Percentiles rank a stretch among this genome's conserved stretches.
These are phyloP conservation scores for Wickerhamiella qilinensis DNA, from an alignment of 805 yeast genomes.

Conservation along the genomic window DNA sequence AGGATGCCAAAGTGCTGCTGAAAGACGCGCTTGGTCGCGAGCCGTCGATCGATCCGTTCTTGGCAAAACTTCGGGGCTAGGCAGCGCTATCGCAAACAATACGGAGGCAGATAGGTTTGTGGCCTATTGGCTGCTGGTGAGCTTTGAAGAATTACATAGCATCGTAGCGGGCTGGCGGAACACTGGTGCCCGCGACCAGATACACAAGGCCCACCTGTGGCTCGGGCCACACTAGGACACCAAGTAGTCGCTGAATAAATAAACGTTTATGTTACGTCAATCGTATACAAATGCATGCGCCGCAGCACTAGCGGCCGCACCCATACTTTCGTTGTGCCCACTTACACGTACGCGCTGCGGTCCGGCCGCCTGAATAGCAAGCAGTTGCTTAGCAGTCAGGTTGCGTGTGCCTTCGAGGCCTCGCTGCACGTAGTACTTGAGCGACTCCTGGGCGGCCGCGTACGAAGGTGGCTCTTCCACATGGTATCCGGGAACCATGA, in stretches of 20 bases:
- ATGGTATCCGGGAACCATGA: slow-evolving; percentile 18
- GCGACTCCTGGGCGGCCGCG: slow-evolving; percentile 1
- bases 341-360: not conserved
- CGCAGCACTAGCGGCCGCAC: slow-evolving; percentile 1
- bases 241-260: not conserved
- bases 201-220: not conserved
- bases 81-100: not conserved
- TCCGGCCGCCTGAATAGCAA: not conserved
- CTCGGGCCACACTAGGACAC: not conserved
- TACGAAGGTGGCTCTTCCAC: not conserved
- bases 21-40: slow-evolving; percentile 56
- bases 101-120: not conserved
- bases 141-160: no score
- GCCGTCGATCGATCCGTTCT: slow-evolving; percentile 59
- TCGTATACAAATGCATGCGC: no score
- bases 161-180: not conserved
- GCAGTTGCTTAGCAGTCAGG: not conserved
- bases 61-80: slow-evolving; percentile 39
- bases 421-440: not conserved
- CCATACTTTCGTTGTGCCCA: slow-evolving; percentile 1
- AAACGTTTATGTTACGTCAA: no score
- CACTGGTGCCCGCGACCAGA: not conserved
- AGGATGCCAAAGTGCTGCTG: slow-evolving; percentile 51
- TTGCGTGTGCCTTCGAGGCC: not conserved
- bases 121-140: not conserved